phyloP scores from a whole-genome alignment of 805 yeast genomes.

The Wickerhamomyces bovis region DNA sequence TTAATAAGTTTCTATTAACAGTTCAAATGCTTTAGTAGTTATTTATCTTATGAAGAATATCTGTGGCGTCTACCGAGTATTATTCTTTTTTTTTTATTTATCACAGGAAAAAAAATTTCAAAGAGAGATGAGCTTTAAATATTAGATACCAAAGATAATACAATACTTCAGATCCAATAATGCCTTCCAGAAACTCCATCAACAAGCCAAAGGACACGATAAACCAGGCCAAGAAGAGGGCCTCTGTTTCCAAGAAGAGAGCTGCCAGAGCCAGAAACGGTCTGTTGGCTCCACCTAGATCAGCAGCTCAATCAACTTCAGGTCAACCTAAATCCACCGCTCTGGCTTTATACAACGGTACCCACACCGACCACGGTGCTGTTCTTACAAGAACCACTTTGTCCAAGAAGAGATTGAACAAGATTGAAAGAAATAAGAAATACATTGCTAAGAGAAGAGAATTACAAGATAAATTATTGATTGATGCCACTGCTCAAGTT shows the following conservation, averaged over 20 bases:
- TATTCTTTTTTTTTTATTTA: too few species aligned
- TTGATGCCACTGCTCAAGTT: conserved; percentile 42
- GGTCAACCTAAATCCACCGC: conserved; percentile 37
- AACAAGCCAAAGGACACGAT: conserved; percentile 70
- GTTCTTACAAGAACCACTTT: conserved; percentile 50
- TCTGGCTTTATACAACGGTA: conserved; percentile 33
- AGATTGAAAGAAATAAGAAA: conserved; percentile 72
- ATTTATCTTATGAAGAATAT: too few species aligned
- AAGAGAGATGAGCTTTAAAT: not conserved
- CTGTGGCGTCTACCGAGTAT: not conserved
- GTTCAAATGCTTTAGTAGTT: too few species aligned
- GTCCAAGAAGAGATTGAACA: conserved; percentile 73
- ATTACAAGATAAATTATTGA: conserved; percentile 32
- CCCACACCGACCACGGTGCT: conserved; percentile 18
- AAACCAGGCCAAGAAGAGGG: conserved; percentile 43
- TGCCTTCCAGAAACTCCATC: conserved; percentile 80
- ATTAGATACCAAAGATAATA: not conserved
- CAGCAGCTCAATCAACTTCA: conserved; percentile 37
- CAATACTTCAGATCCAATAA: conserved; percentile 18
- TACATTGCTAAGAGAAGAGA: conserved; percentile 54
- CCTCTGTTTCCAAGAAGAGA: conserved; percentile 48
- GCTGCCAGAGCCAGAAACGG: conserved; percentile 43
- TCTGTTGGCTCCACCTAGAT: conserved; percentile 38
- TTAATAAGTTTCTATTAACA: too few species aligned
- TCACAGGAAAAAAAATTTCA: not conserved